Percentiles rank a stretch among this genome's conserved stretches.
phyloP scores from a whole-genome alignment of 257 asterid genomes.

The Fraxinus excelsior region DNA sequence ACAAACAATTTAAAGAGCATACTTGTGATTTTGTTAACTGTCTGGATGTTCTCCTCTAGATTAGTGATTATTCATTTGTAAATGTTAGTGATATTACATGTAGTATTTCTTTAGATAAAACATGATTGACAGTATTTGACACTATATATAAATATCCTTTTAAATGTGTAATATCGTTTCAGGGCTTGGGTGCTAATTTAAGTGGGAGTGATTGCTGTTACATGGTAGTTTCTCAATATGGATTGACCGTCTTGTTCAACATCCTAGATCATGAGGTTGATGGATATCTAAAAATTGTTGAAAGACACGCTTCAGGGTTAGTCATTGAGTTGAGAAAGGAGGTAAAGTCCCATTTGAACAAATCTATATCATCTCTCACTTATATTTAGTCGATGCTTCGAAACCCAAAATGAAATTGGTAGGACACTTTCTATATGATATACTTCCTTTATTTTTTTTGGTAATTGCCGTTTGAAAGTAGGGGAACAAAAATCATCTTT shows the following conservation, averaged over 20 bases:
- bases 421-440: no score
- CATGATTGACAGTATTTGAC: background rate
- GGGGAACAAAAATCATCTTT: no score
- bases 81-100: background rate
- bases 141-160: background rate
- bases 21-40: background rate
- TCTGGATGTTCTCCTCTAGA: constrained; percentile 11
- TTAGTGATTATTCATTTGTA: background rate
- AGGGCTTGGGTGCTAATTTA: constrained; percentile 66
- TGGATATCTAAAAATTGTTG: constrained; percentile 72
- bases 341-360: no score
- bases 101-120: background rate
- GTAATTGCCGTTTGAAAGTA: no score
- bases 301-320: constrained; percentile 75
- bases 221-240: constrained; percentile 92
- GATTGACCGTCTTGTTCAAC: constrained; percentile 89
- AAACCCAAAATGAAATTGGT: no score
- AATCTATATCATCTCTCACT: no score
- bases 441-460: no score
- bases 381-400: no score
- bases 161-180: constrained; percentile 23
- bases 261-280: constrained; percentile 76
- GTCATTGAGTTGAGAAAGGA: constrained; percentile 54
- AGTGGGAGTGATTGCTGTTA: constrained; percentile 67
- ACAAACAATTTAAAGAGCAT: no score